Evolutionary conservation across 2,329 filamentous ascomycete species (phyloP).

Genomic region (Fusarium sp.): DNA sequence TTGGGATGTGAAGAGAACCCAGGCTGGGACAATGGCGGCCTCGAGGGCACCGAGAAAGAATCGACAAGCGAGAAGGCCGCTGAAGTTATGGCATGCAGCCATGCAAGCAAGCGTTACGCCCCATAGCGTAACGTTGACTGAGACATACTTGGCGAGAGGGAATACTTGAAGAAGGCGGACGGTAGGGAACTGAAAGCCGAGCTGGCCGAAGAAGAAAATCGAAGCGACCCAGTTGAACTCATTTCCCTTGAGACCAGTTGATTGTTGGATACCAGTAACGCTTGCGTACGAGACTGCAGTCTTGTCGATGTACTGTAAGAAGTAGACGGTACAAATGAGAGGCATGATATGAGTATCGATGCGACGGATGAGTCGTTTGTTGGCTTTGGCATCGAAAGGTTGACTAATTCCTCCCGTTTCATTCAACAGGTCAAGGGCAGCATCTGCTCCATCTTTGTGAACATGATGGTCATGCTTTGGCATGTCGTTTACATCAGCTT

Average conservation of each 20-base stretch:
- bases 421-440: conserved; percentile 25
- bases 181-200: conserved; percentile 51
- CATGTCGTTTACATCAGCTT: neutral
- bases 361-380: conserved; percentile 24
- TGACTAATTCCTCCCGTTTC: conserved; percentile 18
- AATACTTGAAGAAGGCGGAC: conserved; percentile 47
- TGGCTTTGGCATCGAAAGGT: conserved; percentile 16
- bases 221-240: conserved; percentile 53
- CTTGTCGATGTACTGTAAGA: conserved; percentile 42
- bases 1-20: conserved; percentile 32
- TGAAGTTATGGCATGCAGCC: neutral
- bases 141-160: neutral
- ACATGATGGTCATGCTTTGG: neutral
- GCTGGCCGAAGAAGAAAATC: conserved; percentile 47
- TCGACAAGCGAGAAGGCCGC: neutral
- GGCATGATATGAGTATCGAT: conserved; percentile 40
- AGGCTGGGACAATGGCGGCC: neutral
- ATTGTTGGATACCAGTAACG: conserved; percentile 37
- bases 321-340: conserved; percentile 35
- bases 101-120: neutral
- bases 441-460: conserved; percentile 15
- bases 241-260: conserved; percentile 50
- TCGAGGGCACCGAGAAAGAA: conserved; percentile 4
- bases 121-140: neutral
- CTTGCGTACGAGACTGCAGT: conserved; percentile 39